Evolutionary conservation across 768 basidiomycete genomes (phyloP).

Genomic region (Pisolithus marmoratus): DNA sequence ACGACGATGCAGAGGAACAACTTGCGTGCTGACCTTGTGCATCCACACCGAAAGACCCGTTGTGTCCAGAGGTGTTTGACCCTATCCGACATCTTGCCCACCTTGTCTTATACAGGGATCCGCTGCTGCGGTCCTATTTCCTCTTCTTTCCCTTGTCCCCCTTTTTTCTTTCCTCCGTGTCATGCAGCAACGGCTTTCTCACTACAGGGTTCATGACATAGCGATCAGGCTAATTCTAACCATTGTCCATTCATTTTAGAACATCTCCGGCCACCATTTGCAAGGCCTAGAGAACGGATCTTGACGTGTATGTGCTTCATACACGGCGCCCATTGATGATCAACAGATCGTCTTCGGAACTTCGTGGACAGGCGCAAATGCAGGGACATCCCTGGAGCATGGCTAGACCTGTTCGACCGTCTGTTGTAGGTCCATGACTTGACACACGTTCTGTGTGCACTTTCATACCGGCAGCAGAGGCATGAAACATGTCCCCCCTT

Average conservation of each 20-base stretch:
- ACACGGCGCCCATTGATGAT: not conserved
- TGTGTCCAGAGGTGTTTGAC: not conserved
- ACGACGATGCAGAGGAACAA: slow-evolving; percentile 30
- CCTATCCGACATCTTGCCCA: not conserved
- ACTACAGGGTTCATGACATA: no score
- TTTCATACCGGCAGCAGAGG: no score
- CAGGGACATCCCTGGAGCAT: no score
- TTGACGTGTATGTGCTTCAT: not conserved
- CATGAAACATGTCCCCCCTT: not conserved
- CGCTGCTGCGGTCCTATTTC: not conserved
- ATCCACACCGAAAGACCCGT: not conserved
- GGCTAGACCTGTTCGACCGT: no score
- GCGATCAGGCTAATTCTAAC: not conserved
- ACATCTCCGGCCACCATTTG: not conserved
- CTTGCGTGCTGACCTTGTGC: slow-evolving; percentile 6
- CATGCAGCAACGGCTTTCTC: no score
- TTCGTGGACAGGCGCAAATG: not conserved
- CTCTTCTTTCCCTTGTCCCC: not conserved
- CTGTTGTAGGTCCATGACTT: not conserved
- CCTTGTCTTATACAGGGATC: not conserved
- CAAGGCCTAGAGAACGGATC: not conserved
- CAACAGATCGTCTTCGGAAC: not conserved
- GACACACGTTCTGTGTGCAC: not conserved
- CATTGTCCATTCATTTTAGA: not conserved
- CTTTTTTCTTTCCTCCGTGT: no score